Conservation (phyloP, 441 rosid genomes). For the Erodium texanum region DNA sequence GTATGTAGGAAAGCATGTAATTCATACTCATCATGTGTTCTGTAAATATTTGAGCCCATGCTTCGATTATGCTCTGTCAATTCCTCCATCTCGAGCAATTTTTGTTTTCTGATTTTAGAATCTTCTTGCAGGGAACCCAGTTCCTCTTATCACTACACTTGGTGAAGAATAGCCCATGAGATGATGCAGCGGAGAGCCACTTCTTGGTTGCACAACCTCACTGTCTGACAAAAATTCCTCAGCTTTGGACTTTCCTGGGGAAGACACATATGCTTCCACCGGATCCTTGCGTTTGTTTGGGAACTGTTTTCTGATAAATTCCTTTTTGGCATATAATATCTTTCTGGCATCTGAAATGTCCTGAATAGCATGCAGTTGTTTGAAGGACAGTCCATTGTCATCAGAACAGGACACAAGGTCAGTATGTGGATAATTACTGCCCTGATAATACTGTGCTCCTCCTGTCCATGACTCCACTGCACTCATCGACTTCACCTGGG, state of each 20-base stretch:
- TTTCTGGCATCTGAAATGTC: conserved; percentile 20
- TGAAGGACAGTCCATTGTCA: conserved; percentile 8
- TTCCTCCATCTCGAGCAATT: neutral
- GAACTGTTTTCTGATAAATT: conserved; percentile 21
- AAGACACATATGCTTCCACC: conserved; percentile 12
- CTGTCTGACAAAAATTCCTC: conserved; percentile 33
- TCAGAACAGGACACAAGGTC: conserved; percentile 38
- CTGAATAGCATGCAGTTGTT: conserved; percentile 16
- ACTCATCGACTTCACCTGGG: conserved; percentile 34
- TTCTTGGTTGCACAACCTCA: conserved; percentile 32
- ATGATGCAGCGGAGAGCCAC: conserved; percentile 62
- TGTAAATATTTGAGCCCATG: neutral
- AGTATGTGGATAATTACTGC: conserved; percentile 24
- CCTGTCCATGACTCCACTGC: conserved; percentile 17
- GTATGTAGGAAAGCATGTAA: neutral
- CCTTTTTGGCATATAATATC: conserved; percentile 16
- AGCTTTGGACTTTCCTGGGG: conserved; percentile 19
- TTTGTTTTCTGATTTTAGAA: neutral
- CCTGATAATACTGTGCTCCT: conserved; percentile 28
- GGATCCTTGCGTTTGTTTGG: conserved; percentile 25
- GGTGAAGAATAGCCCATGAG: conserved; percentile 84
- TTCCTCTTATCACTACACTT: conserved; percentile 34
- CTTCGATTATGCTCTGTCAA: neutral
- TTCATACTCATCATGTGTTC: neutral
- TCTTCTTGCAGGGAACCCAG: conserved; percentile 13